These are phyloP conservation scores for Psilocybe sp. DNA, from an alignment of 768 basidiomycete genomes.

Conservation along the genomic window DNA sequence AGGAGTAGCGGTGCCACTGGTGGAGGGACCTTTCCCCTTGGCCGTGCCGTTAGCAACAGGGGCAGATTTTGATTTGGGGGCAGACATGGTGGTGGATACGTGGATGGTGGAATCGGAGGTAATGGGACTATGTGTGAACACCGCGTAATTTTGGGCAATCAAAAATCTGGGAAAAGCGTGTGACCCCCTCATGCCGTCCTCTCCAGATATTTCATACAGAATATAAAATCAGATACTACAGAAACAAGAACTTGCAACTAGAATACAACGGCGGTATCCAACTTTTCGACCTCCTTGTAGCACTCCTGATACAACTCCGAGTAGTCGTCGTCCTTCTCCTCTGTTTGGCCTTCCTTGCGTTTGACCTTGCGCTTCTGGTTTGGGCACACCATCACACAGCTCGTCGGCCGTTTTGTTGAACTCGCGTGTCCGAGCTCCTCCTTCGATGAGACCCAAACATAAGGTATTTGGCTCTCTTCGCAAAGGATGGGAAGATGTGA, in stretches of 20 bases:
- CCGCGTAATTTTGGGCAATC: conserved; percentile 20
- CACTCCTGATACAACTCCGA: conserved; percentile 85
- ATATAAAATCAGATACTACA: conserved; percentile 2
- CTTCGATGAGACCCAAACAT: conserved; percentile 86
- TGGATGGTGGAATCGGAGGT: conserved; percentile 14
- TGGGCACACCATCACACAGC: conserved; percentile 94
- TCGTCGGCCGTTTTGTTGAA: conserved; percentile 96
- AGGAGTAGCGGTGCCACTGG: conserved; percentile 48
- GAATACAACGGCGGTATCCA: conserved; percentile 70
- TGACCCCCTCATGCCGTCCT: conserved; percentile 3
- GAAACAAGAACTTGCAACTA: conserved; percentile 26
- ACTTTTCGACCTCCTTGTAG: conserved; percentile 77
- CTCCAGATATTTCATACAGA: conserved; percentile 1
- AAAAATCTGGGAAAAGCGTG: conserved; percentile 21
- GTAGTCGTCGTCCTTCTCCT: conserved; percentile 80
- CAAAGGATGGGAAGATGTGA: conserved; percentile 93
- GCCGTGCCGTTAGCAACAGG: conserved; percentile 37
- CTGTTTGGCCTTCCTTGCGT: conserved; percentile 55
- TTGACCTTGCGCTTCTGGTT: conserved; percentile 71
- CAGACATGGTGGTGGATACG: conserved; percentile 34
- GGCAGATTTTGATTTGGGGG: conserved; percentile 54
- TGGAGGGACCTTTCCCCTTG: conserved; percentile 42
- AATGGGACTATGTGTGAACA: conserved; percentile 13
- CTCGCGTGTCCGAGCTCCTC: conserved; percentile 96
- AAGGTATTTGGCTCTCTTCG: conserved; percentile 91